Evolutionary conservation across 495 filamentous ascomycete species (phyloP).

Genomic region (Aspergillus biplanus): DNA sequence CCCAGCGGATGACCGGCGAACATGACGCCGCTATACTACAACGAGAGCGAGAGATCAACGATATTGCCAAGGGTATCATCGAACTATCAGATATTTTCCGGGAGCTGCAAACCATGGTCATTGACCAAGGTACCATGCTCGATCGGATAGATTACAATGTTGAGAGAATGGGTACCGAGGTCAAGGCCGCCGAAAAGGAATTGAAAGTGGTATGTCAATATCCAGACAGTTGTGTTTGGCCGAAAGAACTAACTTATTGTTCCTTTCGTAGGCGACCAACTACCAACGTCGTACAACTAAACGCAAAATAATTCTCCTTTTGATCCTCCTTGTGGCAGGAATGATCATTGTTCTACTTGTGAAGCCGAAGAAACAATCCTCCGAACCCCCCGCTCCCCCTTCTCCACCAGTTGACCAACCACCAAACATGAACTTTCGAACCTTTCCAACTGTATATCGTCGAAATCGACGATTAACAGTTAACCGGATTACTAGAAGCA

Average conservation of each 20-base stretch:
- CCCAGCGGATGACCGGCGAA: constrained; percentile 67
- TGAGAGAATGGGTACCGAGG: constrained; percentile 85
- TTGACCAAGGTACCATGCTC: constrained; percentile 97
- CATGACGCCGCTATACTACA: constrained; percentile 88
- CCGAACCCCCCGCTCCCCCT: constrained; percentile 25
- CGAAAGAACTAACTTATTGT: constrained; percentile 13
- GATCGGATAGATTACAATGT: constrained; percentile 99
- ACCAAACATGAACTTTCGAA: constrained; percentile 12
- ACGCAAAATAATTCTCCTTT: constrained; percentile 84
- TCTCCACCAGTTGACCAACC: constrained; percentile 21
- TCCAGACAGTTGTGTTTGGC: background rate
- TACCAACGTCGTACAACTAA: constrained; percentile 90
- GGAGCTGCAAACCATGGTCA: constrained; percentile 94
- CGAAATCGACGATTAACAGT: constrained; percentile 30
- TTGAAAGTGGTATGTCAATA: constrained; percentile 68
- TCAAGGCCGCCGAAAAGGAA: constrained; percentile 91
- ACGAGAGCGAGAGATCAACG: constrained; percentile 94
- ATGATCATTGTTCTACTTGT: constrained; percentile 84
- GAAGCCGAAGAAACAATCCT: constrained; percentile 69
- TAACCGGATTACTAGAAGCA: constrained; percentile 33
- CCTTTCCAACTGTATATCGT: constrained; percentile 23
- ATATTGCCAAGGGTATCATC: constrained; percentile 97
- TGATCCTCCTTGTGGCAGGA: constrained; percentile 81
- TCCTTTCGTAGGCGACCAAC: constrained; percentile 61
- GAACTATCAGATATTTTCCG: constrained; percentile 96